phyloP scores from a whole-genome alignment of 495 filamentous ascomycete species.

The Arthonia radiata region DNA sequence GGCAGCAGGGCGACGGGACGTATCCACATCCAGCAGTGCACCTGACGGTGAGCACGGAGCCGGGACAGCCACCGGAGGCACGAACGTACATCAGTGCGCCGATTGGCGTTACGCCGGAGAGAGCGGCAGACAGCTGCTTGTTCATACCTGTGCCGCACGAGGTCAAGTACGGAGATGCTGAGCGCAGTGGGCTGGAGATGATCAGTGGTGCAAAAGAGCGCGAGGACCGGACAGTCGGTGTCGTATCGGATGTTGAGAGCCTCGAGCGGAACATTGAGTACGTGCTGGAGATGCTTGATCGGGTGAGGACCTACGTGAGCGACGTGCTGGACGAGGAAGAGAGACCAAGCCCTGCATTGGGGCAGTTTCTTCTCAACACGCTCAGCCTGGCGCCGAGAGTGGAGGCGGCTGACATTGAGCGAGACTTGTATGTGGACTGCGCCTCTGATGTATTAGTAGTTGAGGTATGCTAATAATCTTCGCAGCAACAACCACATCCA shows the following conservation, averaged over 20 bases:
- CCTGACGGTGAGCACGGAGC: conserved; percentile 71
- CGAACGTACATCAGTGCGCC: conserved; percentile 83
- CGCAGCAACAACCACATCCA: conserved; percentile 90
- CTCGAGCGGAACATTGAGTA: conserved; percentile 65
- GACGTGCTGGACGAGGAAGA: conserved; percentile 45
- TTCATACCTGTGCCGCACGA: conserved; percentile 93
- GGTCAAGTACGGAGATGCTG: conserved; percentile 69
- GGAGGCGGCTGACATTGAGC: conserved; percentile 62
- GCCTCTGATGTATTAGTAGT: no score
- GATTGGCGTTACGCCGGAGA: conserved; percentile 81
- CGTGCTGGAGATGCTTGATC: conserved; percentile 64
- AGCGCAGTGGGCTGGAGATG: conserved; percentile 74
- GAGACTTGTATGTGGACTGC: conserved; percentile 58
- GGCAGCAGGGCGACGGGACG: conserved; percentile 82
- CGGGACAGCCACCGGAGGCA: conserved; percentile 62
- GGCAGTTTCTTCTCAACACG: conserved; percentile 82
- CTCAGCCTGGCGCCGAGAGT: conserved; percentile 87
- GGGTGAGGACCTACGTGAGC: conserved; percentile 71
- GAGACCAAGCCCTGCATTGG: conserved; percentile 54
- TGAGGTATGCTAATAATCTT: conserved; percentile 5
- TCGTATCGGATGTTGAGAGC: conserved; percentile 69
- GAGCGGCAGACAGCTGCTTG: conserved; percentile 78
- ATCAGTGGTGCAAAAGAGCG: conserved; percentile 58
- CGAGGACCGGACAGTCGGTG: conserved; percentile 42
- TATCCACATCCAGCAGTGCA: conserved; percentile 92